These are phyloP conservation scores for Fagopyrum esculentum DNA, from an alignment of 148 eudicot species.

Conservation along the genomic window DNA sequence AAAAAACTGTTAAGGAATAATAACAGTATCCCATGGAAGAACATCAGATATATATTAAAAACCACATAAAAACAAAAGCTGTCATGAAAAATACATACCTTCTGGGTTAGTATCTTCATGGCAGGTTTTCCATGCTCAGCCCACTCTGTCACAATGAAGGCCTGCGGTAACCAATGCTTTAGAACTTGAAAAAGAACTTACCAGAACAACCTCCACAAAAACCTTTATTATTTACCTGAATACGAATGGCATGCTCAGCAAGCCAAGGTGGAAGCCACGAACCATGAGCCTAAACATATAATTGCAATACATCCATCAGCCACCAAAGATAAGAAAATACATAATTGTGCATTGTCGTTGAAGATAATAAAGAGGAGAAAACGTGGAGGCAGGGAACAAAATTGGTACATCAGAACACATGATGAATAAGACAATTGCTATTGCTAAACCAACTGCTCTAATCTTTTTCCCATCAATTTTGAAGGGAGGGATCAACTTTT, in stretches of 20 bases:
- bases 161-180: conserved; percentile 29
- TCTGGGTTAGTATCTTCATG: conserved; percentile 41
- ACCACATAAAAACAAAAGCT: background rate
- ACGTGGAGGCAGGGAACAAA: background rate
- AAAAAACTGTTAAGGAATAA: background rate
- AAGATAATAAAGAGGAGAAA: conserved; percentile 1
- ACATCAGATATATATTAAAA: background rate
- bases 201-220: background rate
- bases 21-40: background rate
- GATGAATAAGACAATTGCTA: background rate
- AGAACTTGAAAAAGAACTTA: background rate
- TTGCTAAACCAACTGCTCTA: background rate
- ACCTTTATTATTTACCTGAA: conserved; percentile 33
- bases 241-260: conserved; percentile 36
- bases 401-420: background rate
- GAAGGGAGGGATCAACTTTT: background rate
- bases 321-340: conserved; percentile 5
- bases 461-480: background rate
- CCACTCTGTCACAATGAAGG: conserved; percentile 63
- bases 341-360: background rate
- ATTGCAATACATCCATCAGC: conserved; percentile 12
- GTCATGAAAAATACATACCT: conserved; percentile 29
- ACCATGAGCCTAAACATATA: conserved; percentile 58
- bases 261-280: conserved; percentile 98
- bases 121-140: conserved; percentile 66